Evolutionary conservation across 2,329 filamentous ascomycete species (phyloP).

Genomic region (Aspergillus ustus): DNA sequence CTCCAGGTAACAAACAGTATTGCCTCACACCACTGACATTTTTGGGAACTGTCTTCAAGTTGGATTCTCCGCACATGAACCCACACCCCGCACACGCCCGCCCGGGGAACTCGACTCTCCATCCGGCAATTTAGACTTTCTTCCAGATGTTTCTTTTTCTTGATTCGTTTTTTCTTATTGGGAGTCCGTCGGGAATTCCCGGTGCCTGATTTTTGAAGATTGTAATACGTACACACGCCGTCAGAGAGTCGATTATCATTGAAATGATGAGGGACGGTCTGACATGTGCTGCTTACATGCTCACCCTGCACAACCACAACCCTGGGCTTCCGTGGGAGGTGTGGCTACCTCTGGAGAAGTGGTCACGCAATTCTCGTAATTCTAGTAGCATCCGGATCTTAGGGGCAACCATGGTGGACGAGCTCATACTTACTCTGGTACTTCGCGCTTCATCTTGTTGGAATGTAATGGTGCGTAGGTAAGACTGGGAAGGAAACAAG

Average conservation of each 20-base stretch:
- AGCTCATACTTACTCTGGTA: background rate
- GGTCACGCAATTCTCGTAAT: background rate
- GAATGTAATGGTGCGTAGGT: background rate
- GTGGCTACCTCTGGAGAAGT: background rate
- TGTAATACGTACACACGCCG: background rate
- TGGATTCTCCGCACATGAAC: background rate
- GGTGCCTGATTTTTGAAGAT: background rate
- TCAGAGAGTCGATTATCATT: too few species aligned
- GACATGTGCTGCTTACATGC: background rate
- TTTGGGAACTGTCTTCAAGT: background rate
- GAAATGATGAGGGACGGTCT: background rate
- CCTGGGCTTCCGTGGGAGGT: background rate
- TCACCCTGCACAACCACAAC: background rate
- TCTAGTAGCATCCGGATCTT: background rate
- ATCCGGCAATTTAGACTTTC: background rate
- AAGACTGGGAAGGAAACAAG: background rate
- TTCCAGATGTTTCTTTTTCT: background rate
- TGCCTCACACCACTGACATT: background rate
- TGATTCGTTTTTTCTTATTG: background rate
- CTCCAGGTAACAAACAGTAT: background rate
- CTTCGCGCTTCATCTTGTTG: background rate
- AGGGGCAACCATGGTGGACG: background rate
- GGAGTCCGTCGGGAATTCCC: background rate
- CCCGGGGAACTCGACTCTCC: background rate
- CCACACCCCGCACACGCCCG: background rate